Base-by-base conservation (phyloP, 2,329 filamentous ascomycete species). In the Simplicillium aogashimaense region DNA sequence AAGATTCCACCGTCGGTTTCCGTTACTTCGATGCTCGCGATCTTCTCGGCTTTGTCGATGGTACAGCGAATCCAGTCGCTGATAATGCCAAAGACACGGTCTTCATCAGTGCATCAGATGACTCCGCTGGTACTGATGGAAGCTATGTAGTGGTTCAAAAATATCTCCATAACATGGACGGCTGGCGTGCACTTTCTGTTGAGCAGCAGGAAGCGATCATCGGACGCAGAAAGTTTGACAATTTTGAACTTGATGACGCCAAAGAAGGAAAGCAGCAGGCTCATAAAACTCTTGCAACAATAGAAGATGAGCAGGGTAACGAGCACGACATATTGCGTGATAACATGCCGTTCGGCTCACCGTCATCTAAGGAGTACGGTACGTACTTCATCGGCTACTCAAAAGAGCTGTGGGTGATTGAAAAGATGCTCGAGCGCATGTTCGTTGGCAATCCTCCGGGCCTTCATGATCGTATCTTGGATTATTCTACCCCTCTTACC, bases 121-220 rank as follows among this genome's bases (percentile, higher is more conserved):
- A 67, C n/a, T 39, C 53, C 2, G 42, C 53, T 2, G 50, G 51
- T 0, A 53, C 45, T 1, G 71, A 70, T 1, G 74, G 74, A 1
- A 77, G 73, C 52, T 78, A 78, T 43, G 57, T 78, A 25, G 72
- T 78, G 1, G 62, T 77, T 1, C 74, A 78, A 47, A 78, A 78
- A 47, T 78, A 78, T 47, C 47, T 74, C 9, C 73, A 76, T 49
- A 57, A 76, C 46, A 50, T 78, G 30, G 55, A 55, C 10, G 56
- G 47, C 0, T 78, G 74, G 74, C 55, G 55, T 2, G 20, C 37
- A 0, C 60, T 78, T 1, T 53, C 60, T 1, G 64, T 65, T 0
- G 72, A 77, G 46, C 50, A 67, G 41, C 74, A 78, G 47, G 72
- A 78, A 53, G 54, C 61, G 12, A 66, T 78, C 38, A 72, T 78